Evolutionary conservation across 129 eudicot genomes (phyloP), one percentile per base, ranked within the genome.

Genomic region (Gnaphalium uliginosum): DNA sequence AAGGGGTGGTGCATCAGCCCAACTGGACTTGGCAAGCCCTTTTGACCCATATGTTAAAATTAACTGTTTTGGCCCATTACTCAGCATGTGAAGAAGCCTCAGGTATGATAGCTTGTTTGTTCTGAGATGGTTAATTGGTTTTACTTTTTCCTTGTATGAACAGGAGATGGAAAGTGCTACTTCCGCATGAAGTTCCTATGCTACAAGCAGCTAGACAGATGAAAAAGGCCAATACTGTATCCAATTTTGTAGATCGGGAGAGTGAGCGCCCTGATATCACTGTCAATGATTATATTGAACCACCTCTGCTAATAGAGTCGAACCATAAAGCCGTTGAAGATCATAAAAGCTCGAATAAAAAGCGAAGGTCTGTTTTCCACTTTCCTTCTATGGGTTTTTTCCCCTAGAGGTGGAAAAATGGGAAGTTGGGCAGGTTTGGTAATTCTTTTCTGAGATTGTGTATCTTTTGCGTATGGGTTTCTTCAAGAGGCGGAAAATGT

Each of bases 181-280:
- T 70, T 85, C 98, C 98, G 17, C 66, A 85, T 70, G 87, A 93
- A 76, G 96, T 81, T 39, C 88, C 82, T 46, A 57, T 67, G 78
- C 81, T 76, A 17, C 83, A 80, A 82, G 90, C 79, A 57, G 96
- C 89, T 29, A 83, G 85, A 85, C 79, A 82, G 76, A 69, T 87
- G 33, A 81, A 81, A 76, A 86, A 77, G 79, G 83, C 63, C 21
- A 92, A 88, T 41, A 30, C 88, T 5, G 84, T 88, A 66, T 86
- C 98, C 21, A 93, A 93, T 68, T 93, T 93, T 79, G 98, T 93
- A 13, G 98, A 93, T 71, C 79, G 98, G 64, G 98, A 93, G 77
- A 61, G 82, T 0, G 92, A 85, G 69, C 81, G 97, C 35, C 96
- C 98, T 68, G 83, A 87, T 69, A 83, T 93, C 73, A 89, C 96